Evolutionary conservation across 2,329 filamentous ascomycete genomes (phyloP).

Genomic region (Cytospora leucostoma): DNA sequence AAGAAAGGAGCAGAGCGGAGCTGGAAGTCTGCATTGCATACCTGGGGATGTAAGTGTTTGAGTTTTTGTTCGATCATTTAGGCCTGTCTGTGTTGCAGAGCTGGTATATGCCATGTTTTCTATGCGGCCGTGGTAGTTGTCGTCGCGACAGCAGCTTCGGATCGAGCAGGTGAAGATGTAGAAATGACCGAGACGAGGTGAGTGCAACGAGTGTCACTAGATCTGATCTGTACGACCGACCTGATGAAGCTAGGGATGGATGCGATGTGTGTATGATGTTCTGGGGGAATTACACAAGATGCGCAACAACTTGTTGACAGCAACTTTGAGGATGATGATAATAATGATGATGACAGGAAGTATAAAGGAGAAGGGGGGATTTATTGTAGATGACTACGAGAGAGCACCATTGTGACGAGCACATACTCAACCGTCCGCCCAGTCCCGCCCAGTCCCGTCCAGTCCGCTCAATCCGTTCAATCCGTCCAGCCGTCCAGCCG

Average conservation of each 20-base stretch:
- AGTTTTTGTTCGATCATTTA: constrained; percentile 6
- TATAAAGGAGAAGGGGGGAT: neutral
- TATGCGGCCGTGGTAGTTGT: neutral
- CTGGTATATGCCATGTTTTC: constrained; percentile 23
- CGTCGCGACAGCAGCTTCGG: neutral
- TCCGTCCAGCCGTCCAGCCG: neutral
- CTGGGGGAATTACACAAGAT: neutral
- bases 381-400: neutral
- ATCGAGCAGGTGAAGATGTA: neutral
- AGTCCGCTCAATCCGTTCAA: no score
- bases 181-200: neutral
- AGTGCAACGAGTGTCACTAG: neutral
- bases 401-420: neutral
- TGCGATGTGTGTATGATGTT: constrained; percentile 1
- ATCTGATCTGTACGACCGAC: neutral
- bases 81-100: constrained; percentile 26
- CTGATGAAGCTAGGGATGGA: neutral
- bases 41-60: constrained; percentile 22
- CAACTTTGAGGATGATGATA: neutral
- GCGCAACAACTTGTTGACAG: neutral
- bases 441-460: no score
- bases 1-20: neutral
- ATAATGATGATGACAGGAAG: neutral
- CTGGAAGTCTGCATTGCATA: constrained; percentile 14
- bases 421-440: neutral